A percentile compares a stretch with the other conserved stretches of the same genome.
These are phyloP conservation scores for Euphorbia lathyris DNA, from an alignment of 345 rosid species.

Conservation along the genomic window DNA sequence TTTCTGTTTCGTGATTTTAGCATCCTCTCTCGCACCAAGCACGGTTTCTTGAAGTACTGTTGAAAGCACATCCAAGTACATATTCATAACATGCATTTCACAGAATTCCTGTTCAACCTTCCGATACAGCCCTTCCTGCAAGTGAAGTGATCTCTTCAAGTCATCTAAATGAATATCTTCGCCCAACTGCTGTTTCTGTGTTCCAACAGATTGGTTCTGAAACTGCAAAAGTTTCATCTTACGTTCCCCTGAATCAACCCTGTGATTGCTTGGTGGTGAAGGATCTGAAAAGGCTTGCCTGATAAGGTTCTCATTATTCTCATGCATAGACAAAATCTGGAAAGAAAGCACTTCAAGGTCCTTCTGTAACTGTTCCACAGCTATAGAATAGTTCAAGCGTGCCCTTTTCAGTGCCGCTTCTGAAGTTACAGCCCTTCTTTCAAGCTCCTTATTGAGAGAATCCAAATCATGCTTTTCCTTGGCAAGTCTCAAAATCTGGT, in stretches of 20 bases:
- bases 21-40: constrained; percentile 52
- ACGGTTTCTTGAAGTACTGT: constrained; percentile 60
- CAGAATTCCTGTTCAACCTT: constrained; percentile 80
- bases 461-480: constrained; percentile 67
- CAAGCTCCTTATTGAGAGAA: constrained; percentile 67
- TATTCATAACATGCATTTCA: constrained; percentile 62
- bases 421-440: constrained; percentile 69
- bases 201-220: constrained; percentile 43
- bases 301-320: constrained; percentile 89
- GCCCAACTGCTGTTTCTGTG: constrained; percentile 48
- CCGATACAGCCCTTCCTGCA: constrained; percentile 71
- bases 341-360: constrained; percentile 90
- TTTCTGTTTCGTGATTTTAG: constrained; percentile 43
- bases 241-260: constrained; percentile 35
- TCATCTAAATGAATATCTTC: constrained; percentile 73
- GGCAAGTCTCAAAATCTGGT: constrained; percentile 51
- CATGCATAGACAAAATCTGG: constrained; percentile 87
- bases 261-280: constrained; percentile 40
- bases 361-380: constrained; percentile 88
- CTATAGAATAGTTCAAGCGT: constrained; percentile 89
- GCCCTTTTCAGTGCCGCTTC: constrained; percentile 96
- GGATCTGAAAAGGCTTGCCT: constrained; percentile 71
- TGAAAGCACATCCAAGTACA: constrained; percentile 78
- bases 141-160: constrained; percentile 68
- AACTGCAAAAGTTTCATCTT: constrained; percentile 34